Conservation (phyloP, 1,284 basidiomycete genomes). For the Ustilago loliicola region DNA sequence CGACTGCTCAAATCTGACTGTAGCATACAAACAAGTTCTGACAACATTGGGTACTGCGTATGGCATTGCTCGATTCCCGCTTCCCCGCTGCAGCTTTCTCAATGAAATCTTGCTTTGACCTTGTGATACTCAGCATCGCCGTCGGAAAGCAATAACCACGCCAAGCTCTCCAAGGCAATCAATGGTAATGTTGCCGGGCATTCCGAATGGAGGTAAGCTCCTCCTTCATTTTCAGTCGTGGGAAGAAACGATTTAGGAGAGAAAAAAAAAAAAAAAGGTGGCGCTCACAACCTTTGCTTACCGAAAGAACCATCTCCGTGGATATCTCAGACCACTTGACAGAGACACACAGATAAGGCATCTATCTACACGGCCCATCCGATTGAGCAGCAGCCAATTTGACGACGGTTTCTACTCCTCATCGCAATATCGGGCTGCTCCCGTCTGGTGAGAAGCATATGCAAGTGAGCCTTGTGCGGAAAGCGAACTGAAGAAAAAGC, state of each 20-base stretch:
- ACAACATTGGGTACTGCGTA: background rate
- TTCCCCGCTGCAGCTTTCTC: background rate
- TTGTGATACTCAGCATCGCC: too few species aligned
- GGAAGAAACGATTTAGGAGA: background rate
- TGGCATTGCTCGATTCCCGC: background rate
- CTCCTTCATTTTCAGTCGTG: too few species aligned
- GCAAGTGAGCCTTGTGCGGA: conserved; percentile 5
- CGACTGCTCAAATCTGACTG: too few species aligned
- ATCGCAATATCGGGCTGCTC: background rate
- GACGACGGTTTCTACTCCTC: too few species aligned
- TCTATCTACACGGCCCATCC: background rate
- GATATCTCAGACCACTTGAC: background rate
- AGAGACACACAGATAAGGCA: too few species aligned
- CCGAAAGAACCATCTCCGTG: background rate
- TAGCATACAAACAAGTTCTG: background rate
- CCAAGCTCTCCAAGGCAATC: too few species aligned
- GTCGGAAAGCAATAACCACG: too few species aligned
- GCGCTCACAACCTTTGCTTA: background rate
- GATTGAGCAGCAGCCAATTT: background rate
- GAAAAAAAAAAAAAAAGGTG: background rate
- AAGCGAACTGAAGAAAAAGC: background rate
- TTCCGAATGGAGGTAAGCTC: background rate
- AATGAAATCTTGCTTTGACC: too few species aligned
- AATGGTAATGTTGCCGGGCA: background rate
- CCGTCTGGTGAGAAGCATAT: background rate